Evolutionary conservation across 2,329 filamentous ascomycete genomes (phyloP).

Genomic region (Torrubiellomyces zombiae): DNA sequence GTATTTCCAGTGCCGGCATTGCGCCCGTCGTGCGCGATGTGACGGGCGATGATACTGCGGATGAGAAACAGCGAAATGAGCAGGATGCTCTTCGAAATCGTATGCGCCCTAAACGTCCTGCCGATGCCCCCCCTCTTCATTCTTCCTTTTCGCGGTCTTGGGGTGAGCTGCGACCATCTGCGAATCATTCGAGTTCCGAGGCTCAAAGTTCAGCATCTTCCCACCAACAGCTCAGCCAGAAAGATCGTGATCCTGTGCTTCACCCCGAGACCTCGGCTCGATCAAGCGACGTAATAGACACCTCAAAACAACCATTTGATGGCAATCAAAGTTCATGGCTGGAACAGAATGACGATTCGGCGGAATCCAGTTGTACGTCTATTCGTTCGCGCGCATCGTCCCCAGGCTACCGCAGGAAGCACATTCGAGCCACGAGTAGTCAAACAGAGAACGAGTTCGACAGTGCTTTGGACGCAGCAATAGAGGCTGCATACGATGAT

Average conservation of each 20-base stretch:
- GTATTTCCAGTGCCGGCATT: too few species aligned
- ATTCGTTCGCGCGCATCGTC: slow-evolving; percentile 67
- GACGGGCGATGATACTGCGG: too few species aligned
- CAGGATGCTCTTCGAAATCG: too few species aligned
- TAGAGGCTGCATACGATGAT: slow-evolving; percentile 91
- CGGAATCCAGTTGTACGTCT: slow-evolving; percentile 62
- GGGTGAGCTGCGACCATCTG: too few species aligned
- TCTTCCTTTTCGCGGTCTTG: slow-evolving; percentile 37
- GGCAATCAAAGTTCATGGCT: slow-evolving; percentile 76
- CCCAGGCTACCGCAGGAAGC: slow-evolving; percentile 48
- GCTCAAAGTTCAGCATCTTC: too few species aligned
- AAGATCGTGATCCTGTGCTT: too few species aligned
- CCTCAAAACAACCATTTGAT: too few species aligned
- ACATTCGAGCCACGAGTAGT: slow-evolving; percentile 50
- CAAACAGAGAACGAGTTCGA: slow-evolving; percentile 83
- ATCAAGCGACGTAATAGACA: slow-evolving; percentile 1
- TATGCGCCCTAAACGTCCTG: too few species aligned
- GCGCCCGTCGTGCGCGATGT: too few species aligned
- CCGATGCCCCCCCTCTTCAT: slow-evolving; percentile 27
- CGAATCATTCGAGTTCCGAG: too few species aligned
- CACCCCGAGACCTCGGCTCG: too few species aligned
- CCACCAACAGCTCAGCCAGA: too few species aligned
- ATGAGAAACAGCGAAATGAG: slow-evolving; percentile 7
- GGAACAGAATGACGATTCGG: slow-evolving; percentile 87
- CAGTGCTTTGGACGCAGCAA: slow-evolving; percentile 82